Evolutionary conservation across 306 rosid species (phyloP).

Genomic region (Sicyos edulis): DNA sequence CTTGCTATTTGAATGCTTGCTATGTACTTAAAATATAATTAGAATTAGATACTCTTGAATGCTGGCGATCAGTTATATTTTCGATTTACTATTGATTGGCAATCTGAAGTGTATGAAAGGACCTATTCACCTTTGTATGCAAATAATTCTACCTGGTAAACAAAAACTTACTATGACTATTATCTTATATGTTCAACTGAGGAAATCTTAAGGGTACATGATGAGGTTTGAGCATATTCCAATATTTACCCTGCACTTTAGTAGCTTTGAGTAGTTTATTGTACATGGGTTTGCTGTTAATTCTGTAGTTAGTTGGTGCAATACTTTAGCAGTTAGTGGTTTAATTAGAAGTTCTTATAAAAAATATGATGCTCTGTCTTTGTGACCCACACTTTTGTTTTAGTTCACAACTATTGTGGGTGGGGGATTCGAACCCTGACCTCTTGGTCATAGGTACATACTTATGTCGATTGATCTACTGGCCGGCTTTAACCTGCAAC

Average conservation of each 20-base stretch:
- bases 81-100: not conserved
- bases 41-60: not conserved
- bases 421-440: no score
- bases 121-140: not conserved
- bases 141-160: not conserved
- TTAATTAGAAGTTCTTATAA: not conserved
- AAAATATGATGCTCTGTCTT: not conserved
- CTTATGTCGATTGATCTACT: no score
- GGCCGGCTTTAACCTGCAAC: no score
- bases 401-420: no score
- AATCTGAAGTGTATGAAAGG: not conserved
- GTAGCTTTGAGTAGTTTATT: not conserved
- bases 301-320: not conserved
- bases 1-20: slow-evolving; percentile 1
- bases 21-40: not conserved
- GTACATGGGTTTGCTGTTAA: not conserved
- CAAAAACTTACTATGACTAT: not conserved
- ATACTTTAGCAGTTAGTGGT: not conserved
- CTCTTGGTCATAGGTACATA: no score
- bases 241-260: not conserved
- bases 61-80: not conserved
- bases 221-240: not conserved
- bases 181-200: not conserved
- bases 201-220: not conserved
- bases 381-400: not conserved